Evolutionary conservation across 129 eudicot species (phyloP).

Genomic region (Helianthus tuberosus): DNA sequence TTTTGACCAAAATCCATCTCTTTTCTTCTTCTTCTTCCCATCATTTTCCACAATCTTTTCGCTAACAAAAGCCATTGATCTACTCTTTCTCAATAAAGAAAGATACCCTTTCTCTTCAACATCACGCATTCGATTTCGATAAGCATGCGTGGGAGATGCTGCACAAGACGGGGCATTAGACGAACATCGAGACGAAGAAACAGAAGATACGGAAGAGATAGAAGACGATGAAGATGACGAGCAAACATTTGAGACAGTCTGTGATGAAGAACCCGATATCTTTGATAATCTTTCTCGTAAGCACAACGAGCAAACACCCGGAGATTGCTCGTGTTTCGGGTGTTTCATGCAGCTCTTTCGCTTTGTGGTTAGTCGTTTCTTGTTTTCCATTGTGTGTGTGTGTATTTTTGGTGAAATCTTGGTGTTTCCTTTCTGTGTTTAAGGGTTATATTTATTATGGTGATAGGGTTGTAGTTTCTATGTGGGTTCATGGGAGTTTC

Average conservation of each 20-base stretch:
- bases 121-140: constrained; percentile 2
- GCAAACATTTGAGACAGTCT: not conserved
- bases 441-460: constrained; percentile 20
- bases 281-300: constrained; percentile 55
- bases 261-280: constrained; percentile 27
- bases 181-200: constrained; percentile 41
- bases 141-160: constrained; percentile 46
- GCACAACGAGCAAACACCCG: constrained; percentile 81
- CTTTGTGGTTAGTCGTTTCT: constrained; percentile 14
- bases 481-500: constrained; percentile 47
- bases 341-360: constrained; percentile 62
- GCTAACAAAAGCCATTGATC: constrained; percentile 47
- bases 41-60: constrained; percentile 26
- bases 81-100: constrained; percentile 51
- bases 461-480: constrained; percentile 36
- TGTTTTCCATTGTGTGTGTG: constrained; percentile 33
- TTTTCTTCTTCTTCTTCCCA: constrained; percentile 35
- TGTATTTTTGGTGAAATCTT: constrained; percentile 4
- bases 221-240: constrained; percentile 48
- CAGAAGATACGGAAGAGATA: constrained; percentile 44
- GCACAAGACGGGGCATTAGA: constrained; percentile 50
- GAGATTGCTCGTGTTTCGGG: constrained; percentile 73
- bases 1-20: constrained; percentile 55
- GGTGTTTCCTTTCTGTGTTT: not conserved
- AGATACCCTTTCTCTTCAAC: constrained; percentile 36